Base-by-base conservation (phyloP, 1,284 basidiomycete species). In the Ceratobasidium sp. region DNA sequence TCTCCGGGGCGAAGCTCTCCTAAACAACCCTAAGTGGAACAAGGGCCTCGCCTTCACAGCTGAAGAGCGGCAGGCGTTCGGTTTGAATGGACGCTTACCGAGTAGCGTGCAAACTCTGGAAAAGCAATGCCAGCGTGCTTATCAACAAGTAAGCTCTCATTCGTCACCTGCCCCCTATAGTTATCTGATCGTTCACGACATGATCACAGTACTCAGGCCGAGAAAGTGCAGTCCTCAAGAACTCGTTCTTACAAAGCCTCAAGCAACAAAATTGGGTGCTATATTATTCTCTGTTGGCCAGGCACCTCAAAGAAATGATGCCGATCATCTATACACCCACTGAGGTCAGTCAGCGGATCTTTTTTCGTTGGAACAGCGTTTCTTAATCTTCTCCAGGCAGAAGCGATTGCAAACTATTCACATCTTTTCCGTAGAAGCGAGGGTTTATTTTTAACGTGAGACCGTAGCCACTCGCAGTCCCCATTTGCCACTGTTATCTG, bases 401-500 rank as follows among this genome's bases (percentile, higher is more conserved):
- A 91, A 50, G 91, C 91, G 0, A 93, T 93, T 59, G 78, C 87
- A 3, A 83, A 87, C 57, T 93, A 92, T 74, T 93, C 90, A 0
- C 89, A 91, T 75, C 79, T 93, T 7, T 93, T 91, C 78, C 80
- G 91, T 33, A 78, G 88, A 57, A 89, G 88, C 71, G 87, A 87
- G 73, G 87, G 87, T 0, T 74, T 90, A 9, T 91, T 85, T 76
- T 77, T 91, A 3, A 82, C 87, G 0, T 88, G 29, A 47, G 53
- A 87, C 76, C 16, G 16, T 21, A n/a, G n/a, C n/a, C n/a, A n/a
- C 21, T 25, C n/a, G 14, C 14, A 1, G 42, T 19, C 39, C n/a
- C 13, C 19, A 21, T 9, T 21, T 16, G 25, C 52, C n/a, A 29
- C 52, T 19, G 6, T 39, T 13, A 33, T 14, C 36, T 39, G 54